Base-by-base conservation (phyloP, 352 stramenopile species). In the Phytophthora syringae region DNA sequence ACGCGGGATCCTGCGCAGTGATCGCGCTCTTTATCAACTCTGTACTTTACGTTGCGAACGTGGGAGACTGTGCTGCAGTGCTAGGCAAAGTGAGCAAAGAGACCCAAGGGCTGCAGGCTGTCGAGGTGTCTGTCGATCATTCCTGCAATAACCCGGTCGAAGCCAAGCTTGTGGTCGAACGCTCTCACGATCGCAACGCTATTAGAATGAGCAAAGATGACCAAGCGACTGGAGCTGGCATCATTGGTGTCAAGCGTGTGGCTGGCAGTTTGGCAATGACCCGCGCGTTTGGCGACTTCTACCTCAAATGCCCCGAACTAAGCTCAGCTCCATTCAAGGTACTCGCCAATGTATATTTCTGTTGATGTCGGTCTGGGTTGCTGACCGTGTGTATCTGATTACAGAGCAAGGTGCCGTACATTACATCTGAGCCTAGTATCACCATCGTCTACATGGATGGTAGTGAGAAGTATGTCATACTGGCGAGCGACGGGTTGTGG, bases 191-290 rank as follows among this genome's bases (percentile, higher is more conserved):
- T 47, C 81, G 85, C 12, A 89, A 92, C 39, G 78, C 92, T 2
- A 91, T 98, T 66, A 88, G 96, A 34, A 71, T 97, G 51, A 98
- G 92, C 39, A 97, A 94, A 60, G 94, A 98, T 66, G 92, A 98
- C 49, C 92, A 94, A 52, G 78, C 82, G 7, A 86, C 69, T 59
- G 76, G 84, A 32, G 72, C 81, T 27, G 81, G 76, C 12, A 86
- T 89, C 13, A 72, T 82, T 53, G 92, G 94, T 6, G 89, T 98
- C 28, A 97, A 97, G 63, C 79, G 94, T 30, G 92, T 98, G 9
- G 94, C 92, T 18, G 92, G 92, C 10, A 97, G 86, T 69, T 69
- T 98, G 28, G 90, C 91, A 1, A 93, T 98, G 24, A 98, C 94
- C 6, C 80, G 92, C 54, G 94, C 94, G 1, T 88, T 98, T 39